phyloP scores from a whole-genome alignment of 83 land plant genomes.

The Picea abies region DNA sequence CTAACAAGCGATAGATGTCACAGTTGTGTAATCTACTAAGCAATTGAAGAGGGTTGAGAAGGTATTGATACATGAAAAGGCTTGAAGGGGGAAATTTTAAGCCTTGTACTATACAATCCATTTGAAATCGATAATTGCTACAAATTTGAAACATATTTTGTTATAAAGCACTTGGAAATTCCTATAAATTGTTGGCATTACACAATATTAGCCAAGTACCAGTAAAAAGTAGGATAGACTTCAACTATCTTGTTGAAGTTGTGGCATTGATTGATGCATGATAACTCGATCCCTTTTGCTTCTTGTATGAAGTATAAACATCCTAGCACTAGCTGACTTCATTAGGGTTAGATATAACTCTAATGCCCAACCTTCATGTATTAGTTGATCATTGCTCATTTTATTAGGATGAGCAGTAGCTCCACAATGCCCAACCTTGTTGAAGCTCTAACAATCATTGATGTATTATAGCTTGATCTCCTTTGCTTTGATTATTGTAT shows the following conservation, averaged over 20 bases:
- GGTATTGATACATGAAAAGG: slow-evolving; percentile 41
- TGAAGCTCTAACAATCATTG: slow-evolving; percentile 87
- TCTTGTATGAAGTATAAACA: too few relatives aligned
- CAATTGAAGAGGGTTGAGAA: slow-evolving; percentile 20
- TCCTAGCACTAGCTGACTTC: slow-evolving; percentile 80
- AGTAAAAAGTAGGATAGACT: neutral
- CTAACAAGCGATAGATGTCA: slow-evolving; percentile 22
- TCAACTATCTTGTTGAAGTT: slow-evolving; percentile 72
- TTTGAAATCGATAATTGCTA: too few relatives aligned
- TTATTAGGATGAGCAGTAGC: slow-evolving; percentile 91
- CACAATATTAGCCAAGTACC: too few relatives aligned
- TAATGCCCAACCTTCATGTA: slow-evolving; percentile 36
- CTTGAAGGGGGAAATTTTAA: too few relatives aligned
- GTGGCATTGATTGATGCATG: slow-evolving; percentile 82
- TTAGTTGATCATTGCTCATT: slow-evolving; percentile 90
- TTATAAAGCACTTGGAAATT: too few relatives aligned
- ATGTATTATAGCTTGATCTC: slow-evolving; percentile 90
- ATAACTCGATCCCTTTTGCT: too few relatives aligned
- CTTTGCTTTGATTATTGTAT: slow-evolving; percentile 34
- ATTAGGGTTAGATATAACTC: too few relatives aligned
- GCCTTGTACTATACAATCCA: too few relatives aligned
- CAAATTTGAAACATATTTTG: too few relatives aligned
- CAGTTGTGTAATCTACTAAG: slow-evolving; percentile 38
- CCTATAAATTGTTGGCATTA: too few relatives aligned
- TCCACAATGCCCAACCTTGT: slow-evolving; percentile 67